Evolutionary conservation across 129 eudicot genomes (phyloP), one percentile per base, ranked within the genome.

Genomic region (Scalesia atractyloides): DNA sequence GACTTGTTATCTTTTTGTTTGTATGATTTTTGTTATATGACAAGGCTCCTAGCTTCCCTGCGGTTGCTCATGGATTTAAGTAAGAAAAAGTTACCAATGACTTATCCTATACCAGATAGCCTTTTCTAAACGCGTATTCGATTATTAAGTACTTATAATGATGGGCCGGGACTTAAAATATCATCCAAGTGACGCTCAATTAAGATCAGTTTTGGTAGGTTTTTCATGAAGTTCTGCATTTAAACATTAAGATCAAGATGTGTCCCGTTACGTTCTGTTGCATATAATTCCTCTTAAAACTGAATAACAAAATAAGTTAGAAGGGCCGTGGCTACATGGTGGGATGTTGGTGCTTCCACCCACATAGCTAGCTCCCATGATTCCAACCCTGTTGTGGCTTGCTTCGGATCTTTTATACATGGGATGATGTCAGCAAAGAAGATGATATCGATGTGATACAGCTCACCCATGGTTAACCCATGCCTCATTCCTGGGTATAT

Each of bases 401-500:
- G 37, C 53, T 63, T 57, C 43, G 53, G 15, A 60, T 19, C 1
- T 49, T 73, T 34, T 73, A 66, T 10, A 43, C 19, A 16, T 80
- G 74, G 22, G 24, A 91, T 81, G 60, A 94, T 88, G 73, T 94
- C 97, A 3, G 75, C 41, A 46, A 94, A 90, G 14, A 94, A 90
- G 14, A 94, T 97, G 1, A 80, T 69, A 78, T 90, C 86, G 9
- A 94, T 70, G 48, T 82, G 75, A 52, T 90, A 97, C 0, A 97
- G 89, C 81, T 94, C 96, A 1, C 98, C 98, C 0, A 89, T 80
- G 43, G 98, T 94, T 64, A 94, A 34, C 9, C 82, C 97, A 15
- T 94, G 98, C 98, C 98, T 90, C 97, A 90, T 94, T 33, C 97
- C 98, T 0, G 92, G 89, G 51, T 94, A 94, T 24, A 94, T 94